phyloP scores from a whole-genome alignment of 768 basidiomycete species.

The Dacryopinax primogenitus region DNA sequence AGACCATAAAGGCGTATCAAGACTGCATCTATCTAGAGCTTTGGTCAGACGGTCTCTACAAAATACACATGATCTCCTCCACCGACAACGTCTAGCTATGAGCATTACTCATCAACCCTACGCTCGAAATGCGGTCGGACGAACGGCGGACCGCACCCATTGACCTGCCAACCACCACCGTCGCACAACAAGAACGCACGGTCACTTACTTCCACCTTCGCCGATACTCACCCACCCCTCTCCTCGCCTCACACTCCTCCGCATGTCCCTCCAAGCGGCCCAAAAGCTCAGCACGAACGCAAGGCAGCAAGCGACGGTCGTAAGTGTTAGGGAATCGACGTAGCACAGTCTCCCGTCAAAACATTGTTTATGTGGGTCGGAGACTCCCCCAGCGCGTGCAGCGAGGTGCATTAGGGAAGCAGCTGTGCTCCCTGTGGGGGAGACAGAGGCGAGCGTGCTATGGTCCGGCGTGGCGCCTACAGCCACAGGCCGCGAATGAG shows the following conservation, averaged over 20 bases:
- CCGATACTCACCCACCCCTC: conserved; percentile 2
- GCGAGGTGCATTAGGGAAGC: not conserved
- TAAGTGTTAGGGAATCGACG: conserved; percentile 42
- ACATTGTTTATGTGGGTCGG: conserved; percentile 37
- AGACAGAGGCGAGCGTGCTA: not conserved
- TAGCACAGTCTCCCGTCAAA: conserved; percentile 49
- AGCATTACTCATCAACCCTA: too few relatives aligned
- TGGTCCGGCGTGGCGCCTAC: conserved; percentile 7
- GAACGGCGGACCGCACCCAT: too few relatives aligned
- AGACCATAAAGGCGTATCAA: too few relatives aligned
- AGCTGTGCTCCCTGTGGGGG: not conserved
- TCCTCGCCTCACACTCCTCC: conserved; percentile 9
- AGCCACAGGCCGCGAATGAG: conserved; percentile 36
- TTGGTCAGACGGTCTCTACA: too few relatives aligned
- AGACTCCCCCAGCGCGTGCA: conserved; percentile 11
- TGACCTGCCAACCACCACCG: too few relatives aligned
- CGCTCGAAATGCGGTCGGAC: too few relatives aligned
- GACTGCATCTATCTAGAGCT: too few relatives aligned
- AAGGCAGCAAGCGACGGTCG: conserved; percentile 34
- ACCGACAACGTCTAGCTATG: too few relatives aligned
- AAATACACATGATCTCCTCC: too few relatives aligned
- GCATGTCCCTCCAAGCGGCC: conserved; percentile 38
- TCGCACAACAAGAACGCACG: not conserved
- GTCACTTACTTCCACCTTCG: not conserved
- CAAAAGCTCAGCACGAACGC: conserved; percentile 39